A percentile compares a stretch with the other conserved stretches of the same genome.
These are phyloP conservation scores for Globisporangium canariense DNA, from an alignment of 352 stramenopile species.

Conservation along the genomic window DNA sequence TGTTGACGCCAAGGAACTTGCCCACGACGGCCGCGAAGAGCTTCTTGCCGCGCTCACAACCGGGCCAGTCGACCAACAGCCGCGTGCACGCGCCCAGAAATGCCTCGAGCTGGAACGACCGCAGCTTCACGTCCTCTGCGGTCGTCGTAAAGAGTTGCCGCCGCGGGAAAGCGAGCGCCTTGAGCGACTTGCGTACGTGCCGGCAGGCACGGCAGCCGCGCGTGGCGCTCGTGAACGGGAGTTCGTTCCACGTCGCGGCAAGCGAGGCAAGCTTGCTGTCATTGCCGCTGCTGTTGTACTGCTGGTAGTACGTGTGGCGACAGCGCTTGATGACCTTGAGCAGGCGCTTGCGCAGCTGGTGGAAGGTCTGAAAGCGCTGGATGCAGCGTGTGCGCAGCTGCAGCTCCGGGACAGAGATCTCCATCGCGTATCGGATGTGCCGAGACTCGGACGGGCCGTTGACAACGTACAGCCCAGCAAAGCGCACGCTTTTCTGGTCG, in stretches of 20 bases:
- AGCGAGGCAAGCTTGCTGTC: slow-evolving; percentile 15
- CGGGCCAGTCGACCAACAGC: slow-evolving; percentile 36
- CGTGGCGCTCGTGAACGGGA: slow-evolving; percentile 14
- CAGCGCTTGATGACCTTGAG: slow-evolving; percentile 44
- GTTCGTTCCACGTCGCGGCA: slow-evolving; percentile 17
- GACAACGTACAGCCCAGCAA: slow-evolving; percentile 53
- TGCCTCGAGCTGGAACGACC: slow-evolving; percentile 44
- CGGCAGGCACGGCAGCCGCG: slow-evolving; percentile 39
- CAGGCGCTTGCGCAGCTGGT: slow-evolving; percentile 45
- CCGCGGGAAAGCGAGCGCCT: slow-evolving; percentile 42
- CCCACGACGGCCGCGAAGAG: slow-evolving; percentile 37
- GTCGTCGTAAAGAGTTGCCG: slow-evolving; percentile 47
- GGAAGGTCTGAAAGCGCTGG: slow-evolving; percentile 60
- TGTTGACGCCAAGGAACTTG: slow-evolving; percentile 54
- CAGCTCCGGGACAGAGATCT: slow-evolving; percentile 38
- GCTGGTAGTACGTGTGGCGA: slow-evolving; percentile 16
- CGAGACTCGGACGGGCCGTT: slow-evolving; percentile 42
- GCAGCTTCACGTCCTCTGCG: slow-evolving; percentile 40
- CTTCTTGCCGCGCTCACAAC: slow-evolving; percentile 47
- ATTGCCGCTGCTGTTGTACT: slow-evolving; percentile 8
- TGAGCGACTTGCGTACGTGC: slow-evolving; percentile 32
- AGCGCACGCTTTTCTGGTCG: slow-evolving; percentile 38
- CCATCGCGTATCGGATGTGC: slow-evolving; percentile 69
- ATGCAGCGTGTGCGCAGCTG: slow-evolving; percentile 45
- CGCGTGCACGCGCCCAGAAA: slow-evolving; percentile 44